phyloP scores from a whole-genome alignment of 2,329 filamentous ascomycete species.

The Neofusicoccum kwambonambiense region DNA sequence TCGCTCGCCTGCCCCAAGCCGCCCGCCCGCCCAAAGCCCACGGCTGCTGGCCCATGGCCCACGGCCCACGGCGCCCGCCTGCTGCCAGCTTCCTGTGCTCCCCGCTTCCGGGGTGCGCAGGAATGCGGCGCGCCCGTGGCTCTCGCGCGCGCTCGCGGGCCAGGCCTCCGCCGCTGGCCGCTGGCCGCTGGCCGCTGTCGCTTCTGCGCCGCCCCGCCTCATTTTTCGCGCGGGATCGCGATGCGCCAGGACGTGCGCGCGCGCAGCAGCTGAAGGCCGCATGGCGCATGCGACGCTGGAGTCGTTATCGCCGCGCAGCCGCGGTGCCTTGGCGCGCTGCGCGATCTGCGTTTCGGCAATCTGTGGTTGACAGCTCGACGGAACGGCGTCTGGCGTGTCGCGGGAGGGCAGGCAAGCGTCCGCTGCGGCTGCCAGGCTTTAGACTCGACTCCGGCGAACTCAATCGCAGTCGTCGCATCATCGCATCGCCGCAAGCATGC shows the following conservation, averaged over 20 bases:
- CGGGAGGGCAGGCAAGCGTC: background rate
- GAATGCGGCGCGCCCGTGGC: background rate
- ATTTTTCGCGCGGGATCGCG: background rate
- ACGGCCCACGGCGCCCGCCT: background rate
- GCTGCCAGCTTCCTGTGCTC: background rate
- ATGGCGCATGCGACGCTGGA: constrained; percentile 8
- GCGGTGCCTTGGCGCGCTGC: background rate
- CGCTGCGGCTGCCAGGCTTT: background rate
- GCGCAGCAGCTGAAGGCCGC: background rate
- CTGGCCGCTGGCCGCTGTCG: background rate
- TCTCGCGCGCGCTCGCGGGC: background rate
- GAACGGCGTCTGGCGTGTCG: too few species aligned
- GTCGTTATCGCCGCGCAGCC: background rate
- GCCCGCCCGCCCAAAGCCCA: background rate
- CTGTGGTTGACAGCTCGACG: background rate
- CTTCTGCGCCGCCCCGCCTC: background rate
- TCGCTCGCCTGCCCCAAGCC: background rate
- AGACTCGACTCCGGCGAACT: too few species aligned
- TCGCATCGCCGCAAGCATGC: constrained; percentile 12
- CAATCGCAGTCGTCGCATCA: background rate
- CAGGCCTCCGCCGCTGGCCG: background rate
- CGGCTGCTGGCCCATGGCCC: background rate
- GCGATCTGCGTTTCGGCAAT: constrained; percentile 12
- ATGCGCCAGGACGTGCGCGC: background rate
- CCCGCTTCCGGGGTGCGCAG: background rate